A percentile compares a stretch with the other conserved stretches of the same genome.
Conservation (phyloP, 2,329 filamentous ascomycete genomes). For the Sclerotinia glacialis region DNA sequence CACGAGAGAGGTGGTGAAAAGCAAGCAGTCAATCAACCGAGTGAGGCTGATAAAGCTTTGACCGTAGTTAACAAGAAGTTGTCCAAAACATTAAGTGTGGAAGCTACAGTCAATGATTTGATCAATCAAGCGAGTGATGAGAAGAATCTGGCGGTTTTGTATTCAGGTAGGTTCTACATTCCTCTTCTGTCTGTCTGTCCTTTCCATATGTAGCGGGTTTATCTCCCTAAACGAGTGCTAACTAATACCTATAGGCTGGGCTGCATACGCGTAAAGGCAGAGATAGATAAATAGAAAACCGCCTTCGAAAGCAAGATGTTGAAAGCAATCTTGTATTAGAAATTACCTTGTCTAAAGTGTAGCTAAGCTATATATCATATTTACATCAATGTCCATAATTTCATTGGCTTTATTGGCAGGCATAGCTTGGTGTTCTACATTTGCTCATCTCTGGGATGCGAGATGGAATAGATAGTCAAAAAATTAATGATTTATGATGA, state of each 20-base stretch:
- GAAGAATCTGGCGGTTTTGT: constrained; percentile 85
- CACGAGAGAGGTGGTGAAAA: constrained; percentile 38
- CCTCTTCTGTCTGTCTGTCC: background rate
- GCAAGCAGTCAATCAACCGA: constrained; percentile 54
- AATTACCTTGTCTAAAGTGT: background rate
- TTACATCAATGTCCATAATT: background rate
- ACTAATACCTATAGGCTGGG: constrained; percentile 45
- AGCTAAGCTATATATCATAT: background rate
- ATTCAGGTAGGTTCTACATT: constrained; percentile 50
- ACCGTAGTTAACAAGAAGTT: constrained; percentile 95
- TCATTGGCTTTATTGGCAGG: background rate
- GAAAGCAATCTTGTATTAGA: background rate
- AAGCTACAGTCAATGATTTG: constrained; percentile 92
- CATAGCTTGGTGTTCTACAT: background rate
- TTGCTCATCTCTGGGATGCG: too few relatives aligned
- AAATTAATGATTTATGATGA: background rate
- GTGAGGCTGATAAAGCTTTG: constrained; percentile 87
- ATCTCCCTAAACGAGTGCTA: background rate
- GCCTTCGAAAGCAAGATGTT: too few relatives aligned
- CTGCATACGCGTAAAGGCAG: constrained; percentile 45
- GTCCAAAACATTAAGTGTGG: constrained; percentile 88
- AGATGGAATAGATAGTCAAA: background rate
- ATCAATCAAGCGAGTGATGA: constrained; percentile 96
- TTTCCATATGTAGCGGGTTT: background rate
- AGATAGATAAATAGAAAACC: background rate